Base-by-base conservation (phyloP, 768 basidiomycete genomes). In the Suillus discolor region DNA sequence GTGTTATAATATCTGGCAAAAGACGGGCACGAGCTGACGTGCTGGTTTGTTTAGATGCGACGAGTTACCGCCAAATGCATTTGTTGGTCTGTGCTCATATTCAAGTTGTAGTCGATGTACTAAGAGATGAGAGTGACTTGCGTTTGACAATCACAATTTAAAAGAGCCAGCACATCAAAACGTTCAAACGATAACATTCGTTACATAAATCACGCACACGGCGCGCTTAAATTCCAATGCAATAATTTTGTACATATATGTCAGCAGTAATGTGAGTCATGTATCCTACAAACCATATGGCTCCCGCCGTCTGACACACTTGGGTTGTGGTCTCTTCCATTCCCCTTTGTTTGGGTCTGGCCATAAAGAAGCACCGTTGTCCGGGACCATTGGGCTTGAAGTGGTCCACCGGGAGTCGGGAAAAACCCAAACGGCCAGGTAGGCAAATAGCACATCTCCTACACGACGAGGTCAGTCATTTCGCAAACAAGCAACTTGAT, bases 1-100 rank as follows among this genome's bases (percentile, higher is more conserved):
- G 54, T 28, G 62, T 54, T 57, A 63, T 41, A 98, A 85, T 78
- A 97, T 98, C 78, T 96, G 93, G 16, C 97, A 83, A 74, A 97
- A 97, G 0, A 92, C 91, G 3, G 96, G 94, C 1, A 91, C 85
- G 44, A 83, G 75, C 65, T 82, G 81, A 66, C 81, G 78, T 18
- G 82, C 80, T n/a, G 80, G 78, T 75, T 77, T 83, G 75, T 77
- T 83, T 39, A 84, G 71, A 65, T 80, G 79, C 23, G 80, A 74
- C 28, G 81, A 75, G 80, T 73, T 61, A 88, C 80, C 0, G 86
- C 75, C 20, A 89, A 79, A 4, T 87, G 83, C 66, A 88, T 81
- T 70, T 88, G 87, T 20, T 84, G 83, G 70, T 88, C 85, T 51
- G 84, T 73, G 36, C 82, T 80, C 81, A 85, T 84, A 28, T 31